Base-by-base conservation (phyloP, 306 rosid genomes). In the Cucumis hystrix region DNA sequence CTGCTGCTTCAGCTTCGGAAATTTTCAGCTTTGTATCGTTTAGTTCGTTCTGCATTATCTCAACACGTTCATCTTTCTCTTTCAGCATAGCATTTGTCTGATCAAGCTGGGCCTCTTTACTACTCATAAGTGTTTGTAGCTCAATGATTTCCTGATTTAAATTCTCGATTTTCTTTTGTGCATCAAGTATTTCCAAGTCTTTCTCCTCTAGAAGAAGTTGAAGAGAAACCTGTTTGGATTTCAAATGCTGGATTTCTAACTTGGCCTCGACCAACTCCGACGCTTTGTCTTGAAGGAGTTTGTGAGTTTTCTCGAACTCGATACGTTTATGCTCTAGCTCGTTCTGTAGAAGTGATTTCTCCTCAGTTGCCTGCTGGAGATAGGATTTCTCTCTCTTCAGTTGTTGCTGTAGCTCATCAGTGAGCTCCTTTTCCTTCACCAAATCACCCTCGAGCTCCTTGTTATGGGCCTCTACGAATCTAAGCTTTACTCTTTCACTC, bases 161-260 rank as follows among this genome's bases (percentile, higher is more conserved):
- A 14, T 86, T 86, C 47, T 49, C 85, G n/a, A 90, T 83, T 80
- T 76, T 88, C 80, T 87, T 92, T 85, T 83, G 91, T 25, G 97
- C 92, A 84, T 79, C 82, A n/a, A 84, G 81, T 80, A 95, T 96
- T 82, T 92, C 97, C 83, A 83, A 72, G 81, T 95, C 99, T 79
- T 88, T 95, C 84, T 90, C 93, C 40, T 86, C 89, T 87, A 95
- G 86, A 43, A 89, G 71, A 84, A 78, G 81, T 87, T 64, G 80
- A 79, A 92, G 93, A 20, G 97, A 80, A 54, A 88, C 90, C 86
- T 81, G 88, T 73, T 87, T 90, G 40, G 96, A 89, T 90, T 87
- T 92, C 84, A 92, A 84, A 77, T 89, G 88, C 83, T 90, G 90
- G 85, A 92, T 90, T 82, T 91, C 93, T 30, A 95, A 80, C 85